These are phyloP conservation scores for Sporisorium exsertum DNA, from an alignment of 1,284 basidiomycete species.

Conservation along the genomic window DNA sequence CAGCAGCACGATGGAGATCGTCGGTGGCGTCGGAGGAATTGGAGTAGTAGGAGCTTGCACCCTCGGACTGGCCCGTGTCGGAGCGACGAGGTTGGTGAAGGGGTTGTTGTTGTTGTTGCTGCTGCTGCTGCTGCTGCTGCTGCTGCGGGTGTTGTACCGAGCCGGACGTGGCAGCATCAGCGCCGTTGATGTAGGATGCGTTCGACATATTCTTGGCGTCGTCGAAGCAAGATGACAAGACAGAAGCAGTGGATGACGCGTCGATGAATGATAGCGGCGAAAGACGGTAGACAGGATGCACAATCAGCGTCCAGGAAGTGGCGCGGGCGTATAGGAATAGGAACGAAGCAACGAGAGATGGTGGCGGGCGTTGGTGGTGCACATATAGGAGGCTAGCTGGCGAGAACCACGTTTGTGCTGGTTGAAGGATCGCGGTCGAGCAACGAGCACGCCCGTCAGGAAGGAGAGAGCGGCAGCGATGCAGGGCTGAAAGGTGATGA, in stretches of 20 bases:
- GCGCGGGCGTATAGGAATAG: neutral
- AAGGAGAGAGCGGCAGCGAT: neutral
- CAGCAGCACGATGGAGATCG: slow-evolving; percentile 23
- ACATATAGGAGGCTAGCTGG: slow-evolving; percentile 7
- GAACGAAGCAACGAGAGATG: neutral
- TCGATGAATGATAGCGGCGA: neutral
- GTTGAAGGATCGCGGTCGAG: neutral
- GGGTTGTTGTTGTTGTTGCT: neutral
- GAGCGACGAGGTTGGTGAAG: slow-evolving; percentile 28
- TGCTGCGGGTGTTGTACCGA: neutral
- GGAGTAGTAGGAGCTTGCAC: slow-evolving; percentile 33
- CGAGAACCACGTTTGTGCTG: neutral
- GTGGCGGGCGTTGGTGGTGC: neutral
- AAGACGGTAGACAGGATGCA: neutral
- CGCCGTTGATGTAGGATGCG: slow-evolving; percentile 8
- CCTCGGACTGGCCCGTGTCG: slow-evolving; percentile 35
- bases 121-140: slow-evolving; percentile 3
- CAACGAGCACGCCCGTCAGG: neutral
- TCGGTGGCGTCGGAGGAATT: slow-evolving; percentile 13
- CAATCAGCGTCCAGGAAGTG: neutral
- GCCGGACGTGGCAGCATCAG: slow-evolving; percentile 2
- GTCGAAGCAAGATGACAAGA: neutral
- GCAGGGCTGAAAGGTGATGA: neutral
- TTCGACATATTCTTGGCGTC: slow-evolving; percentile 25
- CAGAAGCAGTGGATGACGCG: neutral